Percentiles rank a stretch among this genome's conserved stretches.
phyloP scores from a whole-genome alignment of 2,329 filamentous ascomycete species.

The Tolypocladium amazonense region DNA sequence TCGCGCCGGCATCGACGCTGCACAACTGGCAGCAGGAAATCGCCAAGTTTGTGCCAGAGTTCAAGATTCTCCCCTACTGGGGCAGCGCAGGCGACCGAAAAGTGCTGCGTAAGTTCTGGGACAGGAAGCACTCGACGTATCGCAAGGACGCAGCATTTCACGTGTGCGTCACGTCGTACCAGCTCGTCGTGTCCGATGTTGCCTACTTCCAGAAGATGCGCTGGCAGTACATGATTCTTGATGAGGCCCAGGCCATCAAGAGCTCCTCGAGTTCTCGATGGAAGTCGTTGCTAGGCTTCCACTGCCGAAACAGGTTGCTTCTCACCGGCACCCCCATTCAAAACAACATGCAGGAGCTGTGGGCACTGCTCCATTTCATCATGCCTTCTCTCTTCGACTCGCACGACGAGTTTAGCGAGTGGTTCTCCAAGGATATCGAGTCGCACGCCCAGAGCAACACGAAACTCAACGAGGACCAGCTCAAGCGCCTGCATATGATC shows the following conservation, averaged over 20 bases:
- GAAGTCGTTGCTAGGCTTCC: conserved; percentile 90
- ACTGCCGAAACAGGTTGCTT: conserved; percentile 86
- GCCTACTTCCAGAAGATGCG: conserved; percentile 98
- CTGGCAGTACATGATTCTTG: conserved; percentile 99
- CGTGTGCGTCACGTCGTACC: conserved; percentile 92
- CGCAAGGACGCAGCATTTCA: conserved; percentile 90
- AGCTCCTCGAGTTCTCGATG: conserved; percentile 92
- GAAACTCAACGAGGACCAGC: conserved; percentile 97
- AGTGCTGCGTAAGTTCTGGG: conserved; percentile 96
- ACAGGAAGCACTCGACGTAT: conserved; percentile 94
- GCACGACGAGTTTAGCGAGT: conserved; percentile 85
- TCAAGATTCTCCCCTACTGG: conserved; percentile 97
- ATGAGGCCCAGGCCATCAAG: conserved; percentile 98
- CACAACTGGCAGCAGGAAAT: conserved; percentile 99
- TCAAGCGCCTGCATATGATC: conserved; percentile 96
- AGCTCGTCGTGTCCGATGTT: conserved; percentile 90
- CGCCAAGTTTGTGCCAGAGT: conserved; percentile 80
- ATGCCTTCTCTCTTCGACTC: conserved; percentile 98
- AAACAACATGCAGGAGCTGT: conserved; percentile 99
- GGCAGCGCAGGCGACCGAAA: conserved; percentile 90
- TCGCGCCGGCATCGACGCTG: conserved; percentile 88
- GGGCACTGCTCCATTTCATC: conserved; percentile 96
- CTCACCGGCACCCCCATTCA: conserved; percentile 96
- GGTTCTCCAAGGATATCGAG: conserved; percentile 94
- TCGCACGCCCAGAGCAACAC: conserved; percentile 98